These are phyloP conservation scores for Rhododendron molle DNA, from an alignment of 148 eudicot species.

Conservation along the genomic window DNA sequence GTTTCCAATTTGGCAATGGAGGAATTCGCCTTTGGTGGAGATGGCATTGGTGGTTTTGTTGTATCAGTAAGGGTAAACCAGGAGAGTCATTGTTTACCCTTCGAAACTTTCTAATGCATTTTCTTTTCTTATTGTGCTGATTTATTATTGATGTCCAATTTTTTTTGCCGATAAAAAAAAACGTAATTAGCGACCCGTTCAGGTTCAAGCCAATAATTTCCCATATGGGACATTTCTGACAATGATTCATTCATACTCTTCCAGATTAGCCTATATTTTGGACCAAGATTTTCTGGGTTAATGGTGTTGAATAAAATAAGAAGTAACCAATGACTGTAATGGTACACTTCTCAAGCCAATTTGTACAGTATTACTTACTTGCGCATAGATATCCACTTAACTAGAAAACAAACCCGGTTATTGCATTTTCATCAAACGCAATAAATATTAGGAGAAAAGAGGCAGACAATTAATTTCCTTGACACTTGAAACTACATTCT, in stretches of 20 bases:
- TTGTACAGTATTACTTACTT: background rate
- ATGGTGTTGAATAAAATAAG: background rate
- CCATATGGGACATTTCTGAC: background rate
- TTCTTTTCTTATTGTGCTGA: background rate
- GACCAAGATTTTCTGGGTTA: background rate
- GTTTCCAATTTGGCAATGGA: background rate
- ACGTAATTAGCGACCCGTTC: background rate
- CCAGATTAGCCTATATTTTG: background rate
- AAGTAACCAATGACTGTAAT: background rate
- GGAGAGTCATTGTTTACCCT: background rate
- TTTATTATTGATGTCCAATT: background rate
- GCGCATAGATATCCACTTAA: background rate
- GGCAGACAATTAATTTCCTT: background rate
- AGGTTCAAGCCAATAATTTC: background rate
- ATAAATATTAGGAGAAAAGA: background rate
- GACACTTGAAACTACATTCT: slow-evolving; percentile 7
- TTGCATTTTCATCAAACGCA: background rate
- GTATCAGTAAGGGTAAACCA: background rate
- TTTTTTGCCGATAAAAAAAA: background rate
- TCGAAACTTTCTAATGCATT: background rate
- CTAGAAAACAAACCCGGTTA: background rate
- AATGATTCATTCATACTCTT: background rate
- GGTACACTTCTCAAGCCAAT: background rate
- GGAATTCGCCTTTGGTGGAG: background rate
- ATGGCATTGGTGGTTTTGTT: background rate